Conservation (phyloP, 352 stramenopile species). For the Pythium monospermum region DNA sequence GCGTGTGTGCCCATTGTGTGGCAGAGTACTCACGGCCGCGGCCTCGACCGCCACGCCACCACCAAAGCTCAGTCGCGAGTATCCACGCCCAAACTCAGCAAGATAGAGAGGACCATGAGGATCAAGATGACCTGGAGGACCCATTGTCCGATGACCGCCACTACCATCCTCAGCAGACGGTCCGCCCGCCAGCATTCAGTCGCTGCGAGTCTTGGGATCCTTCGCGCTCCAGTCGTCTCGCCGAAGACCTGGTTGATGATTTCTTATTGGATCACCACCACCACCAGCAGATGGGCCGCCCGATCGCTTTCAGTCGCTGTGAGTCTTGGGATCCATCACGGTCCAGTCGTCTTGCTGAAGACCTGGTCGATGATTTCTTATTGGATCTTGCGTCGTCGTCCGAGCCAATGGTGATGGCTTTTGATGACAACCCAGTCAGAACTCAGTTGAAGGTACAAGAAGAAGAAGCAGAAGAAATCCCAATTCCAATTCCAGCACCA, state of each 20-base stretch:
- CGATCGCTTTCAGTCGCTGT: not conserved
- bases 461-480: too few relatives aligned
- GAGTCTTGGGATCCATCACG: constrained; percentile 13
- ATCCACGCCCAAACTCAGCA: not conserved
- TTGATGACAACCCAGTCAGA: not conserved
- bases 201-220: constrained; percentile 9
- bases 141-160: too few relatives aligned
- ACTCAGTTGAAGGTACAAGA: too few relatives aligned
- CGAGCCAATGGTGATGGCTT: not conserved
- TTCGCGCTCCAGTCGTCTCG: constrained; percentile 13
- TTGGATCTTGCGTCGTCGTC: not conserved
- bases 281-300: not conserved
- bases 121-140: not conserved
- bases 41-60: constrained; percentile 2
- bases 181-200: not conserved
- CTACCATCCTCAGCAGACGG: not conserved
- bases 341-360: constrained; percentile 15
- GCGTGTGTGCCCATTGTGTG: constrained; percentile 17
- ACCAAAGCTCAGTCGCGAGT: constrained; percentile 3
- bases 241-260: constrained; percentile 14
- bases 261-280: constrained; percentile 7
- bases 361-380: constrained; percentile 14
- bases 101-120: constrained; percentile 8
- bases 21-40: constrained; percentile 15
- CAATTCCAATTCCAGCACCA: too few relatives aligned